Evolutionary conservation across 2,329 filamentous ascomycete genomes (phyloP).

Genomic region (Phialocephala subalpina): DNA sequence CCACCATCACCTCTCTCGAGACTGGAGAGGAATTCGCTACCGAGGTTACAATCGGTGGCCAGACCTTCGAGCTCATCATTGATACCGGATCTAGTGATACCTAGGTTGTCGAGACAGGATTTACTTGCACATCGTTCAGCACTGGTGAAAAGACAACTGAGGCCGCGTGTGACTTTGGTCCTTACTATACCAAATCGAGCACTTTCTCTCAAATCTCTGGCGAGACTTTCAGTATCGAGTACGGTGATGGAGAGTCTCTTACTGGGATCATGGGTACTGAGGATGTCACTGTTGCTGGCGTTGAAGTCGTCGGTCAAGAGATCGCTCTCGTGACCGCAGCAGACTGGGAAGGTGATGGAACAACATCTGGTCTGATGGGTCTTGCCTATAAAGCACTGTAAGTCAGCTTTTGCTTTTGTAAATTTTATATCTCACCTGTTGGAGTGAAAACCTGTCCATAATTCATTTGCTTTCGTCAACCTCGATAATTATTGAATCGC

Average conservation of each 20-base stretch:
- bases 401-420: no score
- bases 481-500: no score
- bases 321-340: conserved; percentile 54
- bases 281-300: conserved; percentile 52
- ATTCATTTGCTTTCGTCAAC: no score
- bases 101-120: conserved; percentile 48
- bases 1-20: no score
- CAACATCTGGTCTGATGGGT: conserved; percentile 58
- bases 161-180: conserved; percentile 29
- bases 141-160: conserved; percentile 10
- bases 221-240: conserved; percentile 52
- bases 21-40: no score
- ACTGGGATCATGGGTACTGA: conserved; percentile 47
- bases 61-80: conserved; percentile 48
- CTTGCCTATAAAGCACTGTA: conserved; percentile 56
- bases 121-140: conserved; percentile 46
- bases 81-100: conserved; percentile 57
- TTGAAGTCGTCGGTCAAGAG: conserved; percentile 50
- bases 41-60: conserved; percentile 13
- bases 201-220: conserved; percentile 46
- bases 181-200: conserved; percentile 19
- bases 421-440: no score
- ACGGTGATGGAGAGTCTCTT: conserved; percentile 53
- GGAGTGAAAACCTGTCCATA: no score
- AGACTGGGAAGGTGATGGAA: conserved; percentile 52